Evolutionary conservation across 2,329 filamentous ascomycete genomes (phyloP).

Genomic region (Endoconidiophora polonica): DNA sequence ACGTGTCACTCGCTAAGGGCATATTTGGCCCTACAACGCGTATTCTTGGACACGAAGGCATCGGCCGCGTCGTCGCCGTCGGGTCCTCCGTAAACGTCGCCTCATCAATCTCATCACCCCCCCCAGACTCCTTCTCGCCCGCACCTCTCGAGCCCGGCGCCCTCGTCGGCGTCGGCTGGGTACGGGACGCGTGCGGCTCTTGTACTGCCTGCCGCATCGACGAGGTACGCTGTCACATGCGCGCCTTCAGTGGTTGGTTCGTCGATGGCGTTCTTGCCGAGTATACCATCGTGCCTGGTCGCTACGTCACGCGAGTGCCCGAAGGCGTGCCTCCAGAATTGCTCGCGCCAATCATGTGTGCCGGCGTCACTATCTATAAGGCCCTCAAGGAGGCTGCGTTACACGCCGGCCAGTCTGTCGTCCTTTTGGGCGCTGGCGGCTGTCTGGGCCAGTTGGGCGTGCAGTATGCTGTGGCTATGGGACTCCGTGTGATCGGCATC

Average conservation of each 20-base stretch:
- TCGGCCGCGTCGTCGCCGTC: background rate
- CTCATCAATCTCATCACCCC: background rate
- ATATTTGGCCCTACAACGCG: background rate
- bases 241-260: slow-evolving; percentile 37
- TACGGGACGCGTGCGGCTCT: background rate
- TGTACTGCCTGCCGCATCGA: background rate
- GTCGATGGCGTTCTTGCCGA: slow-evolving; percentile 61
- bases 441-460: slow-evolving; percentile 51
- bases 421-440: slow-evolving; percentile 60
- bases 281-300: slow-evolving; percentile 52
- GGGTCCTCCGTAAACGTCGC: background rate
- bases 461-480: slow-evolving; percentile 72
- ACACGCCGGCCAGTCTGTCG: slow-evolving; percentile 50
- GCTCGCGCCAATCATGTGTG: slow-evolving; percentile 53
- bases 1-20: background rate
- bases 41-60: slow-evolving; percentile 4
- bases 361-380: slow-evolving; percentile 34
- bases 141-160: background rate
- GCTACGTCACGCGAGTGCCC: slow-evolving; percentile 50
- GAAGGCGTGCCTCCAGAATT: slow-evolving; percentile 46
- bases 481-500: slow-evolving; percentile 53
- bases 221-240: background rate
- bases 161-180: background rate
- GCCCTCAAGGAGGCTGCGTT: slow-evolving; percentile 52
- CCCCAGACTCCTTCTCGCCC: background rate